Evolutionary conservation across 2,329 filamentous ascomycete species (phyloP), one percentile per base, ranked within the genome.

Genomic region (Cercospora zeae-maydis): DNA sequence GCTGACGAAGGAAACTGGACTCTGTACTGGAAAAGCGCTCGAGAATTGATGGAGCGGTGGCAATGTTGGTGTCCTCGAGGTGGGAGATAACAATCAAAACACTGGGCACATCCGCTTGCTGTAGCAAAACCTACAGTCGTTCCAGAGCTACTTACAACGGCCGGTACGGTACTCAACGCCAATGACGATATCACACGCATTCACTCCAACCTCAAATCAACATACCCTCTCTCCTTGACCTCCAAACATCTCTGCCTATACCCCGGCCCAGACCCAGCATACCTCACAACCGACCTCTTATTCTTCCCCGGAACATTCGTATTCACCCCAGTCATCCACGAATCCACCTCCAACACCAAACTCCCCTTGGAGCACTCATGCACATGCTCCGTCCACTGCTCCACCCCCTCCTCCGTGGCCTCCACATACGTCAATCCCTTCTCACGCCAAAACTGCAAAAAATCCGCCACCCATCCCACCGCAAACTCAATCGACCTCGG

Each of bases 241-340:
- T 72, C 72, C 31, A 69, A 59, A 39, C 70, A 72, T 49, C 68
- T 67, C 68, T 71, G 74, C 56, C 80, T 71, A 66, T 79, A 84
- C 1, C 77, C 80, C 0, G 76, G 74, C 0, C 78, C 80, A 4
- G 77, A 74, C 0, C 81, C 81, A 31, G 76, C 76, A 62, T 83
- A 84, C 51, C 81, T 72, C 3, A 78, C 78, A 66, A 84, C 75
- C 8, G 74, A 78, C 51, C 81, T 74, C 63, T 76, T 78, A 66
- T 78, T 75, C 73, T 82, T 82, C 37, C 77, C 73, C 14, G 74
- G 72, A 39, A 83, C 68, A 62, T 84, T 83, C 65, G 76, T 81
- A 65, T 84, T 84, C 1, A 84, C 79, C 0, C 82, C 82, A 1
- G 81, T 84, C 81, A 84, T 83, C 82, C 82, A 84, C 1, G 77